Evolutionary conservation across 116 monocot species (phyloP).

Genomic region (Zostera marina): DNA sequence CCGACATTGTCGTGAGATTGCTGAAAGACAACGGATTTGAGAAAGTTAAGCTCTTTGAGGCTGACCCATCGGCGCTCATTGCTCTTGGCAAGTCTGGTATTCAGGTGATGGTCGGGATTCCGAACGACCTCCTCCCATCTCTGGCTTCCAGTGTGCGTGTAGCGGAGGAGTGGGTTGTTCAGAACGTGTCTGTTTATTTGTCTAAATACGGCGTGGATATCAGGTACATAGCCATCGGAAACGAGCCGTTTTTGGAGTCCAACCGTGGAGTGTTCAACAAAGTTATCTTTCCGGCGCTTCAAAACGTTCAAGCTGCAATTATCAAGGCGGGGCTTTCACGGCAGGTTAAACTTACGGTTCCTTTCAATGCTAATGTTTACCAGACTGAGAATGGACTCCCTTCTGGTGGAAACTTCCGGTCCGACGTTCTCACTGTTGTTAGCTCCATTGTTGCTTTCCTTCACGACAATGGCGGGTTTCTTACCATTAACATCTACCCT

Average conservation of each 20-base stretch:
- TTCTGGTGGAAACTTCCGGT: constrained; percentile 73
- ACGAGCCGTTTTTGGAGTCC: constrained; percentile 71
- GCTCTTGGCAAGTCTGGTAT: constrained; percentile 65
- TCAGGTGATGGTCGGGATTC: constrained; percentile 84
- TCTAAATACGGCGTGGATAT: constrained; percentile 75
- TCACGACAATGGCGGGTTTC: constrained; percentile 40
- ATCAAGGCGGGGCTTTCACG: constrained; percentile 79
- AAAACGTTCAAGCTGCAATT: constrained; percentile 83
- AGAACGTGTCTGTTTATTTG: constrained; percentile 61
- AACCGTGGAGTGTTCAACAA: constrained; percentile 49
- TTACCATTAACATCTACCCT: constrained; percentile 97
- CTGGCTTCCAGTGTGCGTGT: constrained; percentile 40
- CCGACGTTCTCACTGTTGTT: constrained; percentile 67
- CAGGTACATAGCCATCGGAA: constrained; percentile 54
- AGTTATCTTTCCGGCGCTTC: constrained; percentile 59
- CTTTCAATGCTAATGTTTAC: constrained; percentile 86
- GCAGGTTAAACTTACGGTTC: constrained; percentile 65
- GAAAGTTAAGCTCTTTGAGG: constrained; percentile 93
- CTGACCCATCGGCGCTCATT: constrained; percentile 29
- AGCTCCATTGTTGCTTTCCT: constrained; percentile 57
- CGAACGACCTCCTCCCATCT: constrained; percentile 58
- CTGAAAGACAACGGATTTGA: constrained; percentile 67
- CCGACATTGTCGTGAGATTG: constrained; percentile 44
- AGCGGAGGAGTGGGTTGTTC: constrained; percentile 71
- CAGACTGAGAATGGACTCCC: constrained; percentile 47